These are phyloP conservation scores for Adiantum capillusveneris DNA, from an alignment of 75 land plant genomes.

Conservation along the genomic window DNA sequence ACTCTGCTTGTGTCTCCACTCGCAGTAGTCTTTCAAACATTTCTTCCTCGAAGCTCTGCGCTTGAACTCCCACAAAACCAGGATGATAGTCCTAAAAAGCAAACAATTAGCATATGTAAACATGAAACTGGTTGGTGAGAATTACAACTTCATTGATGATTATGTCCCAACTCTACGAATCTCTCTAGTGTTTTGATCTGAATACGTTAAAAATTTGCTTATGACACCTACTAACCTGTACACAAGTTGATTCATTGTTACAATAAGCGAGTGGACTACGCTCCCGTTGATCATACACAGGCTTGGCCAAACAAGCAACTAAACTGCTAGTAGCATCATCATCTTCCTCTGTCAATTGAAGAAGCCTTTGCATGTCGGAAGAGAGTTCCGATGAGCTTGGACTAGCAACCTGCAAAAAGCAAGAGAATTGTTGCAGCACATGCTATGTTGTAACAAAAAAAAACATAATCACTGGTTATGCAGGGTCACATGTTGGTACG, in stretches of 20 bases:
- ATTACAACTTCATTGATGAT: no score
- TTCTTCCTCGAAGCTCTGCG: background rate
- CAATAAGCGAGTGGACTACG: background rate
- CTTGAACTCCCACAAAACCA: background rate
- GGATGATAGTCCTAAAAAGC: background rate
- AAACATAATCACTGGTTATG: no score
- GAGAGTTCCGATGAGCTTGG: constrained; percentile 46
- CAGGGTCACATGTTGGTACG: no score
- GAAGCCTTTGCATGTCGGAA: constrained; percentile 64
- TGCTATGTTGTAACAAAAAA: background rate
- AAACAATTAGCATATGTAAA: no score
- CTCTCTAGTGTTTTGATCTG: no score
- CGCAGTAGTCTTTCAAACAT: background rate
- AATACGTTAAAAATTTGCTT: no score
- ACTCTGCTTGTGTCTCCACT: background rate
- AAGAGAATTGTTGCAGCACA: background rate
- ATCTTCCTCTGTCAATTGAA: constrained; percentile 81
- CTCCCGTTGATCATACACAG: background rate
- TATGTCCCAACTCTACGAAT: no score
- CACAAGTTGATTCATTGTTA: background rate
- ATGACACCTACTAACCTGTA: no score
- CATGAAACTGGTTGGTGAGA: no score
- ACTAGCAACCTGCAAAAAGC: constrained; percentile 28
- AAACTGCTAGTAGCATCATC: constrained; percentile 84
- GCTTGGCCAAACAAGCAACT: constrained; percentile 8